These are phyloP conservation scores for Galeopsis tetrahit DNA, from an alignment of 257 asterid genomes.

Conservation along the genomic window DNA sequence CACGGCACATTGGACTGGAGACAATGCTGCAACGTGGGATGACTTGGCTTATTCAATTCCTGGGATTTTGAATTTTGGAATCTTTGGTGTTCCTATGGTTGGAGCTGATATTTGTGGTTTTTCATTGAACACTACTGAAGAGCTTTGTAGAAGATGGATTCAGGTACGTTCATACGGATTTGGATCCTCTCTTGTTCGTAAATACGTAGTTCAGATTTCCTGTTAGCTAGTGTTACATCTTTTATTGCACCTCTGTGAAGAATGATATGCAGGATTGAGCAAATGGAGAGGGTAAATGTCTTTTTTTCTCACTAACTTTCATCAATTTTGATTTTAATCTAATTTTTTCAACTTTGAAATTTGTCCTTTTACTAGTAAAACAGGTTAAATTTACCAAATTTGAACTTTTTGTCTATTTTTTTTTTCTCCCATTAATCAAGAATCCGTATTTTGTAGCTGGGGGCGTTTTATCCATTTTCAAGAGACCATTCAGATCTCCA, in stretches of 20 bases:
- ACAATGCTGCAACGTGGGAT: slow-evolving; percentile 86
- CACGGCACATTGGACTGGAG: slow-evolving; percentile 98
- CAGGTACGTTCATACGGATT: slow-evolving; percentile 45
- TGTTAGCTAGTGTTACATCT: no score
- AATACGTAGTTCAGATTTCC: not conserved
- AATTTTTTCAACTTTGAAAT: no score
- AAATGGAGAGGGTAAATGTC: no score
- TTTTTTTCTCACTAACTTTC: no score
- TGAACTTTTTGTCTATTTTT: no score
- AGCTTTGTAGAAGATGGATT: slow-evolving; percentile 95
- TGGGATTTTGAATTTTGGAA: slow-evolving; percentile 69
- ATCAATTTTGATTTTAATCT: no score
- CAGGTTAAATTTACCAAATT: no score
- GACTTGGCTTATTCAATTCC: slow-evolving; percentile 79
- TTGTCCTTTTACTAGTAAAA: no score
- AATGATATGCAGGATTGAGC: no score
- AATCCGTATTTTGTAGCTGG: slow-evolving; percentile 41
- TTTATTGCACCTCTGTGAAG: no score
- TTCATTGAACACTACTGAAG: slow-evolving; percentile 67
- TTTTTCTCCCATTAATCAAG: not conserved
- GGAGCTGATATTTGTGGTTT: slow-evolving; percentile 98
- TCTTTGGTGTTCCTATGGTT: slow-evolving; percentile 94
- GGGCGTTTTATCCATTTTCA: slow-evolving; percentile 74
- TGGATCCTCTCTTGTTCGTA: not conserved
- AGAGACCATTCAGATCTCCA: slow-evolving; percentile 53